Evolutionary conservation across 345 rosid genomes (phyloP).

Genomic region (Balakata baccata): DNA sequence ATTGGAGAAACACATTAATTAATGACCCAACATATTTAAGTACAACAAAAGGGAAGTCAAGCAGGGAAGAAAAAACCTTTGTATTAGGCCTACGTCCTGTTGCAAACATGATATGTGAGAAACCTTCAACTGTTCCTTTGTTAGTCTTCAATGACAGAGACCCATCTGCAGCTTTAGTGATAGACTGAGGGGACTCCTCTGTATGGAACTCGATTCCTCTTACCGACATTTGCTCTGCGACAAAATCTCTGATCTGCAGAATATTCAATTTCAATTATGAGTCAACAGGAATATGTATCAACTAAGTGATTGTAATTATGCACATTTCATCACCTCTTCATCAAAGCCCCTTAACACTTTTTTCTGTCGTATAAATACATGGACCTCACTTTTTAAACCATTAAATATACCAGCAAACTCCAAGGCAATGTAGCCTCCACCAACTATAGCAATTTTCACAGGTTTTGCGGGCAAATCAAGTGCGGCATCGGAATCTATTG

Average conservation of each 20-base stretch:
- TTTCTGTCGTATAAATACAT: conserved; percentile 88
- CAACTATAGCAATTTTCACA: conserved; percentile 71
- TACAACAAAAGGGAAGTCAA: not conserved
- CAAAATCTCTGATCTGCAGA: conserved; percentile 80
- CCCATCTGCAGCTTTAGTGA: conserved; percentile 73
- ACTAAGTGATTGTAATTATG: conserved; percentile 48
- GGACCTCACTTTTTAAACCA: conserved; percentile 77
- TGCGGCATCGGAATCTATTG: conserved; percentile 91
- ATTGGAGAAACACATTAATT: not conserved
- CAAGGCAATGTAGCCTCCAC: conserved; percentile 61
- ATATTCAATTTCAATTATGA: not conserved
- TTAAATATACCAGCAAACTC: conserved; percentile 88
- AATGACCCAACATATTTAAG: not conserved
- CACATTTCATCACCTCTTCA: conserved; percentile 63
- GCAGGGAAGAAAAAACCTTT: conserved; percentile 46
- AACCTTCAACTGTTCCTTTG: conserved; percentile 80
- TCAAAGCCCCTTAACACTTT: conserved; percentile 91
- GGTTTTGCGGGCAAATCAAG: conserved; percentile 93
- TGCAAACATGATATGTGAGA: conserved; percentile 96
- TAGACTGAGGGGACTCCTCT: conserved; percentile 83
- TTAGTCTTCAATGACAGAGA: conserved; percentile 74
- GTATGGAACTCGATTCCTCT: conserved; percentile 89
- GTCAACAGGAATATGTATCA: not conserved
- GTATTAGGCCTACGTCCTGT: conserved; percentile 92
- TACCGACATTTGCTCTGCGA: conserved; percentile 79